A percentile compares a stretch with the other conserved stretches of the same genome.
phyloP scores from a whole-genome alignment of 305 asterid genomes.

The Fraxinus floribunda region DNA sequence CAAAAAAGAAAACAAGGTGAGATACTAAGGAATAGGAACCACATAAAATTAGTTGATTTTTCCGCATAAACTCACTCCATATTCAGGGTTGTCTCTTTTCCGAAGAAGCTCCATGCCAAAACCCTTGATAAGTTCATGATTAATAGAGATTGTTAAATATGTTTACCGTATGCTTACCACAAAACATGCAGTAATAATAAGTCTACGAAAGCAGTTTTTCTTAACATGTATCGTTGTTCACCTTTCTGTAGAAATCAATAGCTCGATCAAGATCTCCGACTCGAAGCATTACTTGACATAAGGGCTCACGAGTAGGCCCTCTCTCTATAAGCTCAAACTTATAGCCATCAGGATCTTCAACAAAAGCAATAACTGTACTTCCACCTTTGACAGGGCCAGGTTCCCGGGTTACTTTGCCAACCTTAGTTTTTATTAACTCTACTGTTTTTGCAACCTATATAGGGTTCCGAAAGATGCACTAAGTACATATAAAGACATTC shows the following conservation, averaged over 20 bases:
- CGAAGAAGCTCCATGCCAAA: slow-evolving; percentile 54
- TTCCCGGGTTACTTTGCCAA: slow-evolving; percentile 37
- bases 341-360: slow-evolving; percentile 56
- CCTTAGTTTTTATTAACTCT: slow-evolving; percentile 42
- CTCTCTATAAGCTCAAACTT: slow-evolving; percentile 44
- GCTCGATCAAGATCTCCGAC: slow-evolving; percentile 57
- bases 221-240: slow-evolving; percentile 5
- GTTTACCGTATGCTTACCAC: not conserved
- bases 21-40: not conserved
- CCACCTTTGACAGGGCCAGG: slow-evolving; percentile 34
- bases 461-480: slow-evolving; percentile 1
- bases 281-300: slow-evolving; percentile 50
- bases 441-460: slow-evolving; percentile 41
- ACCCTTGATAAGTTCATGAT: slow-evolving; percentile 35
- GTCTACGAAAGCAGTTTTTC: slow-evolving; percentile 1
- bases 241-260: slow-evolving; percentile 48
- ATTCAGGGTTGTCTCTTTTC: slow-evolving; percentile 41
- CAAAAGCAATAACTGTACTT: slow-evolving; percentile 26
- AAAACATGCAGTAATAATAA: not conserved
- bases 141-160: not conserved
- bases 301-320: slow-evolving; percentile 35
- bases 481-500: not conserved
- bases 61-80: slow-evolving; percentile 35
- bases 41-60: not conserved
- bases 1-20: not conserved